Evolutionary conservation across 331 rosid genomes (phyloP).

Genomic region (Pyracantha coccinea): DNA sequence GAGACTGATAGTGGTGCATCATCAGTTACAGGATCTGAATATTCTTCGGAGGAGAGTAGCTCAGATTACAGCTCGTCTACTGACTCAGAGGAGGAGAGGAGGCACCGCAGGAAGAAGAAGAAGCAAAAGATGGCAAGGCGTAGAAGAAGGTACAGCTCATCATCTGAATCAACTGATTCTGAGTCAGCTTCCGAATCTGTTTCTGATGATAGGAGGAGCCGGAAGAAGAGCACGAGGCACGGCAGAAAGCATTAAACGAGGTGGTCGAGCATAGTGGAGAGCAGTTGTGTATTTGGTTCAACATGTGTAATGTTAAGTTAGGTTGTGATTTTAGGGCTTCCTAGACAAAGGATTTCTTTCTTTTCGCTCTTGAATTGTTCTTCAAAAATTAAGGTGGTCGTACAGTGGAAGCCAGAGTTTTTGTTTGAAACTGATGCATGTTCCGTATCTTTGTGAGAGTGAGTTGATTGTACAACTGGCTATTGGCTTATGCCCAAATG

Average conservation of each 20-base stretch:
- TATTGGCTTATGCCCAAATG: neutral
- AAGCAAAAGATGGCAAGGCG: slow-evolving; percentile 58
- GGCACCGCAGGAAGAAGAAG: slow-evolving; percentile 54
- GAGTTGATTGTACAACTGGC: neutral
- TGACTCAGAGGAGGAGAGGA: slow-evolving; percentile 81
- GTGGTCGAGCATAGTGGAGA: neutral
- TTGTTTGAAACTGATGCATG: neutral
- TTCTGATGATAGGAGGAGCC: slow-evolving; percentile 54
- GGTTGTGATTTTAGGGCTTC: neutral
- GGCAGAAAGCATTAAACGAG: slow-evolving; percentile 42
- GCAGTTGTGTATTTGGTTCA: neutral
- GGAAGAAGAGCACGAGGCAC: slow-evolving; percentile 61
- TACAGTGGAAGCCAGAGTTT: neutral
- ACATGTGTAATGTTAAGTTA: neutral
- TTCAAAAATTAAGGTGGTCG: neutral
- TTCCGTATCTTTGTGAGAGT: neutral
- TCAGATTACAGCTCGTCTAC: slow-evolving; percentile 66
- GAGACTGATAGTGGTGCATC: slow-evolving; percentile 81
- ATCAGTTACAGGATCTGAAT: slow-evolving; percentile 64
- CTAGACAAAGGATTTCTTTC: slow-evolving; percentile 2
- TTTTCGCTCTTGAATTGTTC: neutral
- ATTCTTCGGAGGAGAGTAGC: slow-evolving; percentile 65
- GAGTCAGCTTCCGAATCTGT: slow-evolving; percentile 76
- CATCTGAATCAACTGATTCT: slow-evolving; percentile 85
- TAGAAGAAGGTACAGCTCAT: slow-evolving; percentile 53